Evolutionary conservation across 305 asterid species (phyloP), one percentile per base, ranked within the genome.

Genomic region (Solanum chacoense): DNA sequence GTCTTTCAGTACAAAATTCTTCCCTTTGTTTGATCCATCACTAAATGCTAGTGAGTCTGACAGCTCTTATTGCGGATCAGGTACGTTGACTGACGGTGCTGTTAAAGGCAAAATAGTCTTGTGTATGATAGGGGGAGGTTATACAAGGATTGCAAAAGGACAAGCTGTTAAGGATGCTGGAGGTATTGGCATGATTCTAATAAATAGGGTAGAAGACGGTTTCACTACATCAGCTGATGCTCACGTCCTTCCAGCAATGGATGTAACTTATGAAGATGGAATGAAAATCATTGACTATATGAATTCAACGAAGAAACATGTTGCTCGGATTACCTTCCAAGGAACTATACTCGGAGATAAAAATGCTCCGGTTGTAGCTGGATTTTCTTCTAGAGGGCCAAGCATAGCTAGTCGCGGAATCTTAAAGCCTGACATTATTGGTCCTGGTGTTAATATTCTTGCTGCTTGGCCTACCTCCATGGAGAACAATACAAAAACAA

Each of bases 351-450:
- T 90, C 1, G 95, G 97, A 11, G 92, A 89, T 1, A 13, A 45
- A n/a, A 85, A 74, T 20, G 93, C 95, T n/a, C 95, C 95, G 6
- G 69, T 55, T 0, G 94, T 94, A 3, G 92, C 95, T 5, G 38
- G 88, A 0, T 94, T 92, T 63, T 94, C 95, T 0, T 92, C 96
- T 0, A 79, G 97, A 31, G 95, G 96, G 2, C 96, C 96, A 0
- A 93, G 37, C 76, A 4, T 7, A 0, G 77, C 86, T 6, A 92
- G 93, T 76, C 92, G 88, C 0, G 94, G 95, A n/a, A 92, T 94
- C 22, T 87, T 95, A 7, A 95, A 95, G 63, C 96, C 96, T 0
- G 96, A 95, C 45, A 92, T 94, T 24, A 85, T 94, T 0, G 95
- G 96, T 71, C 96, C 95, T 0, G 94, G 94, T 0, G 93, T 93